Evolutionary conservation across 1,139 yeast genomes (phyloP), one percentile per base, ranked within the genome.

Genomic region (Saccharomycopsis hybrid): DNA sequence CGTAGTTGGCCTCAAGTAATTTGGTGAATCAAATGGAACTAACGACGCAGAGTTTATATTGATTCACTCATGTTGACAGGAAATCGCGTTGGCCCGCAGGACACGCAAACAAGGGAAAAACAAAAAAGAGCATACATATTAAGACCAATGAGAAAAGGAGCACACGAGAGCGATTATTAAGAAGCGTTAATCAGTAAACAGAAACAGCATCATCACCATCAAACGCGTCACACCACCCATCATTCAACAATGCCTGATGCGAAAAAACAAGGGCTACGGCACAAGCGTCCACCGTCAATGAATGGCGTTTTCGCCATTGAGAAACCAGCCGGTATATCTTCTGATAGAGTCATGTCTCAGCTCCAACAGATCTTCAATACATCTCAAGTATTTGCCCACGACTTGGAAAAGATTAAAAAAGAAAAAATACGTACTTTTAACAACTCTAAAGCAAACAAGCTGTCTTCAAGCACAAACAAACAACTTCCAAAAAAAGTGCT

Each of bases 241-340:
- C 35, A 18, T 18, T 32, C 35, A 32, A 8, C 35, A 32, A 11
- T 36, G 39, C 18, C 18, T 18, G 18, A 18, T 18, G 18, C 18
- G 18, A 18, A 18, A 18, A 18, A 18, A 18, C 18, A 18, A 18
- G 18, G 18, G 18, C 18, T 18, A 18, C 18, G 18, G 18, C 18
- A 37, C 35, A 32, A 32, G 11, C 11, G 11, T 11, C 11, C 35
- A 32, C 8, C 11, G 35, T 32, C 35, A 8, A 8, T 32, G 35
- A 32, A 32, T 32, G 11, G 35, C 35, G 11, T 8, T 32, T 11
- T 32, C 35, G 11, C 35, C 35, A 32, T 8, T 36, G 39, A 36
- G 59, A 92, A 92, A 63, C 97, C 97, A 0, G 70, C 82, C 11
- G 96, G 96, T 0, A 74, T 83, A n/a, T 72, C 94, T 0, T 88